Conservation (phyloP, 2,329 filamentous ascomycete genomes). For the Ceratocystis cacaofunesta region DNA sequence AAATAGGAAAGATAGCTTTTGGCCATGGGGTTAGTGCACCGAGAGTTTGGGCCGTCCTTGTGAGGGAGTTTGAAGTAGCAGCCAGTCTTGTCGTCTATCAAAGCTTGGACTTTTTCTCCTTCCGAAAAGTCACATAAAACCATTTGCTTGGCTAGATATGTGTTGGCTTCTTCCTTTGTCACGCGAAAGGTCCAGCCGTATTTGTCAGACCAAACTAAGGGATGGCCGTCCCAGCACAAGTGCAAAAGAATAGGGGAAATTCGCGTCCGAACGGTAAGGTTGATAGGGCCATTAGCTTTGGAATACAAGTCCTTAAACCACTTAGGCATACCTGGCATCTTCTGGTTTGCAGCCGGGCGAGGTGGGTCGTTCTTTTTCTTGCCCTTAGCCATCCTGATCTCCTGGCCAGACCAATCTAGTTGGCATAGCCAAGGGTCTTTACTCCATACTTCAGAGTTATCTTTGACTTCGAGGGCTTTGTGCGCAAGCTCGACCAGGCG, state of each 20-base stretch:
- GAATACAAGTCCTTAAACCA: slow-evolving; percentile 91
- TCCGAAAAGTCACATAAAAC: slow-evolving; percentile 52
- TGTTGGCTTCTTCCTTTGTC: slow-evolving; percentile 40
- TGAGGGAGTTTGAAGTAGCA: slow-evolving; percentile 89
- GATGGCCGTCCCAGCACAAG: slow-evolving; percentile 77
- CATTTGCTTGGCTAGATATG: slow-evolving; percentile 59
- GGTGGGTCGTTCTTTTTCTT: slow-evolving; percentile 76
- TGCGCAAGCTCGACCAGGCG: slow-evolving; percentile 60
- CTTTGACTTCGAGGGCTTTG: slow-evolving; percentile 61
- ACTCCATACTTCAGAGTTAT: slow-evolving; percentile 50
- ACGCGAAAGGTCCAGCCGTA: slow-evolving; percentile 89
- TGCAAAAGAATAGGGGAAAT: slow-evolving; percentile 74
- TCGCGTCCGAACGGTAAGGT: slow-evolving; percentile 70
- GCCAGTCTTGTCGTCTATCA: slow-evolving; percentile 52
- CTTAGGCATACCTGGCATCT: slow-evolving; percentile 82
- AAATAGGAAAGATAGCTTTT: slow-evolving; percentile 87
- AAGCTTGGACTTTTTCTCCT: slow-evolving; percentile 43
- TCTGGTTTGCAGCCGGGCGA: slow-evolving; percentile 66
- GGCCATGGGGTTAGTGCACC: slow-evolving; percentile 76
- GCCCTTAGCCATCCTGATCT: slow-evolving; percentile 77
- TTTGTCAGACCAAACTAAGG: slow-evolving; percentile 82
- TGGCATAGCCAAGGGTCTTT: slow-evolving; percentile 85
- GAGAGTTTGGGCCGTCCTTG: slow-evolving; percentile 76
- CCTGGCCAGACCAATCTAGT: slow-evolving; percentile 89
- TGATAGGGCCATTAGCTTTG: slow-evolving; percentile 53